Percentiles rank a stretch among this genome's conserved stretches.
Conservation (phyloP, 306 rosid genomes). For the Cotoneaster glaucophyllus region DNA sequence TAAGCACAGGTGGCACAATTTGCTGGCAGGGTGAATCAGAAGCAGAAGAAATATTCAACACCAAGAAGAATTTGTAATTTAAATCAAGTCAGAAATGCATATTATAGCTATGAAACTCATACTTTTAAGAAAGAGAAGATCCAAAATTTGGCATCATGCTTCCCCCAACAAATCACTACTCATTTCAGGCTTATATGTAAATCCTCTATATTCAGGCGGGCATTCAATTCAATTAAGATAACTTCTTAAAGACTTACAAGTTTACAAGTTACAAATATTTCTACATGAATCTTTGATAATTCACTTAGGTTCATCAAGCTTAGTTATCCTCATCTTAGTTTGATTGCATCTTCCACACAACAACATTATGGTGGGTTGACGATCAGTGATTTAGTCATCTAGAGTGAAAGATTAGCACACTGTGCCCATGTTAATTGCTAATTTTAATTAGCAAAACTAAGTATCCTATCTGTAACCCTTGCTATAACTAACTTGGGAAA, state of each 20-base stretch:
- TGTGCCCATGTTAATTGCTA: not conserved
- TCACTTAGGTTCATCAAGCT: not conserved
- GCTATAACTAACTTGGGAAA: not conserved
- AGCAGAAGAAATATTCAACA: conserved; percentile 5
- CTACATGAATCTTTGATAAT: not conserved
- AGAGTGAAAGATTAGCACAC: not conserved
- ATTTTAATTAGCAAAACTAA: not conserved
- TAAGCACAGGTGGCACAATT: conserved; percentile 89
- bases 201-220: not conserved
- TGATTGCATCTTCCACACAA: not conserved
- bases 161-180: not conserved
- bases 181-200: not conserved
- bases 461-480: not conserved
- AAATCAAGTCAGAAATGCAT: not conserved
- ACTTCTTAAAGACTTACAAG: not conserved
- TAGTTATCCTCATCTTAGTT: not conserved
- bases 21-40: conserved; percentile 51
- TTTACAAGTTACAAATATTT: not conserved
- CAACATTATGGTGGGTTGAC: not conserved
- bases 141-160: not conserved
- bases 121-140: not conserved
- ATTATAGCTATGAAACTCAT: not conserved
- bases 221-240: not conserved
- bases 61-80: not conserved
- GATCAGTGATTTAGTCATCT: not conserved